These are phyloP conservation scores for Phytophthora lateralis DNA, from an alignment of 352 stramenopile species.

Conservation along the genomic window DNA sequence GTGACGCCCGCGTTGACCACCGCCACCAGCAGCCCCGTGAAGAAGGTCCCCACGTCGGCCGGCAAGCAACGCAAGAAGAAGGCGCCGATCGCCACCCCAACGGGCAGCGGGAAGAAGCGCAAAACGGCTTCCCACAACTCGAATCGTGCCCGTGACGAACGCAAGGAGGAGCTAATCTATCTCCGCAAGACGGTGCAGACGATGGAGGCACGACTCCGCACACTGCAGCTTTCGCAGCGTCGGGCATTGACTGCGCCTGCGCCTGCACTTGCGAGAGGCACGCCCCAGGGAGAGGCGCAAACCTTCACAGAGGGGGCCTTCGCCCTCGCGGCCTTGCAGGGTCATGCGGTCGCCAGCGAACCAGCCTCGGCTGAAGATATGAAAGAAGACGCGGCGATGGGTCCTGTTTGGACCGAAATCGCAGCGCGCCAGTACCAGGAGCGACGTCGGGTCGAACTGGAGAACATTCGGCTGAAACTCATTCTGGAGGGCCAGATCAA, in stretches of 20 bases:
- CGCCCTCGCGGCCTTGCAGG: constrained; percentile 27
- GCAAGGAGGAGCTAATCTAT: constrained; percentile 75
- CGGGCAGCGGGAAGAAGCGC: constrained; percentile 37
- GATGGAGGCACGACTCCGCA: constrained; percentile 48
- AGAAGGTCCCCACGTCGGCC: constrained; percentile 22
- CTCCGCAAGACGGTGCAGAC: constrained; percentile 60
- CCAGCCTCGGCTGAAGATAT: constrained; percentile 25
- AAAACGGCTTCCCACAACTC: constrained; percentile 61
- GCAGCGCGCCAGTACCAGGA: constrained; percentile 57
- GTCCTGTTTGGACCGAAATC: constrained; percentile 58
- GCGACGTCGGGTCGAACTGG: constrained; percentile 49
- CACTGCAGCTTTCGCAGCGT: constrained; percentile 44
- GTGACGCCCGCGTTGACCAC: constrained; percentile 15
- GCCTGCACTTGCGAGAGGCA: constrained; percentile 16
- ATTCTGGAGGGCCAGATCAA: constrained; percentile 59
- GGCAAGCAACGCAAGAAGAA: constrained; percentile 35
- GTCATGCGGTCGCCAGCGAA: constrained; percentile 21
- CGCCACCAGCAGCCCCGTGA: constrained; percentile 24
- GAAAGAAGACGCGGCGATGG: constrained; percentile 41
- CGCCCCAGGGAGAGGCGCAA: constrained; percentile 19
- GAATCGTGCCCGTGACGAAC: constrained; percentile 60
- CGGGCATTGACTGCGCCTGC: constrained; percentile 24
- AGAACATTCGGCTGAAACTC: constrained; percentile 64
- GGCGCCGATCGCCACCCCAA: constrained; percentile 8
- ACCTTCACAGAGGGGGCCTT: constrained; percentile 29